Evolutionary conservation across 306 rosid genomes (phyloP).

Genomic region (Pyrus betulifolia): DNA sequence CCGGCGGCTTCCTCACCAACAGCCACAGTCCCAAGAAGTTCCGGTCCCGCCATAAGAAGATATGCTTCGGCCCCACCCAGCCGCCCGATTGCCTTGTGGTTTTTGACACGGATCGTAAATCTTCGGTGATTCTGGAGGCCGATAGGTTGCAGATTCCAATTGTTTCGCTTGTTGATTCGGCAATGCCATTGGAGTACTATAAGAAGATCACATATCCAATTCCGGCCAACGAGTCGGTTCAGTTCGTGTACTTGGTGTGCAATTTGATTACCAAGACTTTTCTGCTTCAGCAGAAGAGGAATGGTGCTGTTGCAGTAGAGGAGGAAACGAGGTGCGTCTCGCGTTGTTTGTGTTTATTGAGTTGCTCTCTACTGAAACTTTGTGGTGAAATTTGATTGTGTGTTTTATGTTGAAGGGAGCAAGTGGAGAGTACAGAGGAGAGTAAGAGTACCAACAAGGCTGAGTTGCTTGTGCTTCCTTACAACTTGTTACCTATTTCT

Average conservation of each 20-base stretch:
- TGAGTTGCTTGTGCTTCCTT: slow-evolving; percentile 43
- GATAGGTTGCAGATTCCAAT: slow-evolving; percentile 57
- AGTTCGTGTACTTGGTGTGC: slow-evolving; percentile 66
- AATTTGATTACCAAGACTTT: slow-evolving; percentile 75
- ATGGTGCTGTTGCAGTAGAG: slow-evolving; percentile 3
- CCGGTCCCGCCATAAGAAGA: slow-evolving; percentile 63
- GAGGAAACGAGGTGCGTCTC: neutral
- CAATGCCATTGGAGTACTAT: slow-evolving; percentile 45
- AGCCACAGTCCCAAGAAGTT: slow-evolving; percentile 76
- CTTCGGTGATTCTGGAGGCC: slow-evolving; percentile 62
- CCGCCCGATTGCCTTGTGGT: slow-evolving; percentile 74
- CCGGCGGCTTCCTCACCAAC: slow-evolving; percentile 76
- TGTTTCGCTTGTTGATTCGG: slow-evolving; percentile 67
- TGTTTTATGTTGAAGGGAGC: slow-evolving; percentile 24
- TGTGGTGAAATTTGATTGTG: neutral
- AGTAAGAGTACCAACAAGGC: slow-evolving; percentile 20
- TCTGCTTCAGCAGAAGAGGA: slow-evolving; percentile 31
- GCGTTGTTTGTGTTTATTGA: neutral
- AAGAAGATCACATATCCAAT: slow-evolving; percentile 61
- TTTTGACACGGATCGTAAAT: slow-evolving; percentile 54
- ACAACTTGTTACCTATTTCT: slow-evolving; percentile 6
- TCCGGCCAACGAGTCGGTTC: slow-evolving; percentile 64
- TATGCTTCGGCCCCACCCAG: slow-evolving; percentile 58
- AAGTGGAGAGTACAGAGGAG: slow-evolving; percentile 24
- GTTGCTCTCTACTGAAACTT: neutral